Conservation (phyloP, 2,329 filamentous ascomycete species). For the Exophiala spinifera region DNA sequence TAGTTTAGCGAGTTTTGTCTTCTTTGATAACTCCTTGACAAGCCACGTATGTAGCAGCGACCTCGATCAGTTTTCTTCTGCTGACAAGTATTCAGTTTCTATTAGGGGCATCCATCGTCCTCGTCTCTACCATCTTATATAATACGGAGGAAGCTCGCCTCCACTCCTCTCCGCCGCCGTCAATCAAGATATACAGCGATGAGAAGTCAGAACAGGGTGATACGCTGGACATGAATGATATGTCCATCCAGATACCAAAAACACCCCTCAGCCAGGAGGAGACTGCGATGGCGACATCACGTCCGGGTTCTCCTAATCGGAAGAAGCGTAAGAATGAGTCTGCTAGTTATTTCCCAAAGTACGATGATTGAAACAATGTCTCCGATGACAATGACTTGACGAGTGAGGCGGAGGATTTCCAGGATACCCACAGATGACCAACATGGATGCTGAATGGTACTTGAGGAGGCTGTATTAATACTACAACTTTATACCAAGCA, state of each 20-base stretch:
- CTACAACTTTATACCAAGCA: background rate
- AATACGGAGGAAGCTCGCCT: slow-evolving; percentile 57
- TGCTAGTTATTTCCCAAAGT: slow-evolving; percentile 40
- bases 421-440: slow-evolving; percentile 12
- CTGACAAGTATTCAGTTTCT: slow-evolving; percentile 61
- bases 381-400: slow-evolving; percentile 23
- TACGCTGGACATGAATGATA: slow-evolving; percentile 43
- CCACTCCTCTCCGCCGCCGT: slow-evolving; percentile 47
- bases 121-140: slow-evolving; percentile 83
- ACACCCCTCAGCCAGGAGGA: slow-evolving; percentile 49
- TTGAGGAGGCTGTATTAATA: background rate
- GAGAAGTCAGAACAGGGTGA: slow-evolving; percentile 68
- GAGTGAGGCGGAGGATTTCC: slow-evolving; percentile 15
- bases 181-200: slow-evolving; percentile 63
- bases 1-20: slow-evolving; percentile 77
- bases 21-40: slow-evolving; percentile 77
- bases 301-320: slow-evolving; percentile 45
- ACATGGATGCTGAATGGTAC: background rate
- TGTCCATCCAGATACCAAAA: slow-evolving; percentile 45
- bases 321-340: slow-evolving; percentile 36
- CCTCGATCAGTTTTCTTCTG: background rate
- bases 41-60: slow-evolving; percentile 59
- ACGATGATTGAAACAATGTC: slow-evolving; percentile 29
- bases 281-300: slow-evolving; percentile 50
- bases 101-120: slow-evolving; percentile 72